Percentiles rank a stretch among this genome's conserved stretches.
phyloP scores from a whole-genome alignment of 2,329 filamentous ascomycete species.

The Beauveria scarabaeidicola region DNA sequence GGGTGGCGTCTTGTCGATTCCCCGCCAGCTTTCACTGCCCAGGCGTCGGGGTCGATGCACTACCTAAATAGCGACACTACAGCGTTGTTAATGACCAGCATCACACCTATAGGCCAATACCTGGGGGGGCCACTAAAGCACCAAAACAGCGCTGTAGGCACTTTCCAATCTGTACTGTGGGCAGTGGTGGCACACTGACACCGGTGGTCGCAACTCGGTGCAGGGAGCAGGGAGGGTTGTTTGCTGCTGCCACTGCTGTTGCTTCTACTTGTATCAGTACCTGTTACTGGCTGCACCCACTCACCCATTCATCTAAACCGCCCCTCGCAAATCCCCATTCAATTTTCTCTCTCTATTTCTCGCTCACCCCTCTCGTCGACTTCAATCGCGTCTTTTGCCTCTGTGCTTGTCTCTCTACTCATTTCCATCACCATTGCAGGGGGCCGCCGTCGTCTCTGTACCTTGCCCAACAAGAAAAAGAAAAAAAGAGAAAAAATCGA shows the following conservation, averaged over 20 bases:
- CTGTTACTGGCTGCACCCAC: neutral
- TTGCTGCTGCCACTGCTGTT: neutral
- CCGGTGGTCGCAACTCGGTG: too few species aligned
- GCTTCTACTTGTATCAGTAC: neutral
- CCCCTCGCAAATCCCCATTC: neutral
- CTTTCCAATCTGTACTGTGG: too few species aligned
- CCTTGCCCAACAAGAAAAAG: too few species aligned
- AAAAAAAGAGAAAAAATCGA: too few species aligned
- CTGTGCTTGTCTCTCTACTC: neutral
- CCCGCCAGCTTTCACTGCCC: neutral
- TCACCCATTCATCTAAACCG: neutral
- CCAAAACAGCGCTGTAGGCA: neutral
- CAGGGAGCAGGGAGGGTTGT: neutral
- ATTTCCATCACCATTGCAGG: too few species aligned
- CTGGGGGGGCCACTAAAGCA: neutral
- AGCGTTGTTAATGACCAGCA: neutral
- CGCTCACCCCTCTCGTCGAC: neutral
- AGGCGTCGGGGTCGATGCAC: neutral
- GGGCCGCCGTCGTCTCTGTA: too few species aligned
- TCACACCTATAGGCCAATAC: neutral
- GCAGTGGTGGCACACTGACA: too few species aligned
- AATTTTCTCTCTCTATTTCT: neutral
- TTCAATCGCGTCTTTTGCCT: neutral
- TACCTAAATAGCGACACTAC: neutral
- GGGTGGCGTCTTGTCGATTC: neutral